phyloP scores from a whole-genome alignment of 176 grass and related monocot genomes.

The Avena sativa region DNA sequence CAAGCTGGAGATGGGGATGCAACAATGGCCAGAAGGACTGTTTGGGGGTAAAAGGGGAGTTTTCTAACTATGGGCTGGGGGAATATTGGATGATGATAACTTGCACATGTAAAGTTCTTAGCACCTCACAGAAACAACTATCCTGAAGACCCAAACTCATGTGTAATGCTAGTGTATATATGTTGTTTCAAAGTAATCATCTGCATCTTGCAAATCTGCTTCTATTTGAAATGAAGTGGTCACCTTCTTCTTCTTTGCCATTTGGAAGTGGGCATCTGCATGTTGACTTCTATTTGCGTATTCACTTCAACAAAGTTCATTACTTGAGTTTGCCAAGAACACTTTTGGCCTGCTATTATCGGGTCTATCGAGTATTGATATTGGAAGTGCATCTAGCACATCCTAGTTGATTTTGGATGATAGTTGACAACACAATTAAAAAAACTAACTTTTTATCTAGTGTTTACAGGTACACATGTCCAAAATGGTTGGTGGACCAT shows the following conservation, averaged over 20 bases:
- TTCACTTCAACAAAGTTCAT: constrained; percentile 17
- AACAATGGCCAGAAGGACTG: not conserved
- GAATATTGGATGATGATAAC: not conserved
- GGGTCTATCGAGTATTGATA: not conserved
- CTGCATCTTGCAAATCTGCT: not conserved
- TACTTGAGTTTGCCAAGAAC: not conserved
- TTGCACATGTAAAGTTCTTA: constrained; percentile 6
- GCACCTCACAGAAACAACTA: not conserved
- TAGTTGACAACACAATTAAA: too few species aligned
- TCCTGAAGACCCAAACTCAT: constrained; percentile 8
- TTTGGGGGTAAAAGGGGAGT: not conserved
- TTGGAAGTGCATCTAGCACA: too few species aligned
- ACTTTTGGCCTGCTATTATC: not conserved
- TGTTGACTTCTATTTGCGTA: not conserved
- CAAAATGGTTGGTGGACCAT: too few species aligned
- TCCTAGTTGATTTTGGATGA: too few species aligned
- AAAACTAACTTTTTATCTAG: too few species aligned
- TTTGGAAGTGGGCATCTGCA: not conserved
- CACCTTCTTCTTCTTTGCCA: not conserved
- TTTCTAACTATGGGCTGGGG: not conserved
- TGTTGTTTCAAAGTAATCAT: constrained; percentile 24
- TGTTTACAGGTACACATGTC: too few species aligned
- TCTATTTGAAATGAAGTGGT: constrained; percentile 18
- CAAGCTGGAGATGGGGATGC: not conserved
- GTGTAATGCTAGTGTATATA: not conserved